phyloP scores from a whole-genome alignment of 2,329 filamentous ascomycete genomes.

The Calonectria pteridis region DNA sequence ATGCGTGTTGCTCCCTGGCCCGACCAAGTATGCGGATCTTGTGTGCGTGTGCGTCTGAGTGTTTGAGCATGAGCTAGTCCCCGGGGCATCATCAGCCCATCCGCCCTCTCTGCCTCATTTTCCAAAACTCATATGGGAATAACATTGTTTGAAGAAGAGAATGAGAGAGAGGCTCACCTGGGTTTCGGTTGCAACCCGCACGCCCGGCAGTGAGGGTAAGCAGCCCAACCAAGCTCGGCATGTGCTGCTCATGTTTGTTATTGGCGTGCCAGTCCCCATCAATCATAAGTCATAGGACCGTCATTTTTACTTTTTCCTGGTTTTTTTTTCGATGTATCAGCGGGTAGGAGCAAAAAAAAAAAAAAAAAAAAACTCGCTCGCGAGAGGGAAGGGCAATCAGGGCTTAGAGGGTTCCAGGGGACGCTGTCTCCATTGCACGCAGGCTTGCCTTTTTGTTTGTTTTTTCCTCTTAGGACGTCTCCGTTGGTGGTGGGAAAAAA shows the following conservation, averaged over 20 bases:
- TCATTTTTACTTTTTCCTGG: constrained; percentile 17
- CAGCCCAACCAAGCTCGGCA: background rate
- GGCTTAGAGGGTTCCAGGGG: background rate
- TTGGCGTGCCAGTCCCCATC: background rate
- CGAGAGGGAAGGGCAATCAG: background rate
- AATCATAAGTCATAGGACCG: constrained; percentile 11
- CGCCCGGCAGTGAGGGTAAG: constrained; percentile 15
- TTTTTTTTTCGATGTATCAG: background rate
- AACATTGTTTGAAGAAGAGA: constrained; percentile 13
- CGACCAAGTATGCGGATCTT: background rate
- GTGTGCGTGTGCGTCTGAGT: background rate
- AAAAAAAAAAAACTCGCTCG: background rate
- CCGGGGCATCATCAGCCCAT: constrained; percentile 21
- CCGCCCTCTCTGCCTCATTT: background rate
- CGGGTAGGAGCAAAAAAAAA: background rate
- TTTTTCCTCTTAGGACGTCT: background rate
- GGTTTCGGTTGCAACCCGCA: background rate
- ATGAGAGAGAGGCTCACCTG: background rate
- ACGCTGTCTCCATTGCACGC: background rate
- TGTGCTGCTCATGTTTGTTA: background rate
- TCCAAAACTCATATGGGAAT: background rate
- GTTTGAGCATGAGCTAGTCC: constrained; percentile 9
- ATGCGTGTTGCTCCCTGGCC: constrained; percentile 13
- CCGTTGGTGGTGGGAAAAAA: background rate
- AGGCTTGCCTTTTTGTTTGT: constrained; percentile 2